These are phyloP conservation scores for Coniochaeta ligniaria DNA, from an alignment of 2,329 filamentous ascomycete species.

Conservation along the genomic window DNA sequence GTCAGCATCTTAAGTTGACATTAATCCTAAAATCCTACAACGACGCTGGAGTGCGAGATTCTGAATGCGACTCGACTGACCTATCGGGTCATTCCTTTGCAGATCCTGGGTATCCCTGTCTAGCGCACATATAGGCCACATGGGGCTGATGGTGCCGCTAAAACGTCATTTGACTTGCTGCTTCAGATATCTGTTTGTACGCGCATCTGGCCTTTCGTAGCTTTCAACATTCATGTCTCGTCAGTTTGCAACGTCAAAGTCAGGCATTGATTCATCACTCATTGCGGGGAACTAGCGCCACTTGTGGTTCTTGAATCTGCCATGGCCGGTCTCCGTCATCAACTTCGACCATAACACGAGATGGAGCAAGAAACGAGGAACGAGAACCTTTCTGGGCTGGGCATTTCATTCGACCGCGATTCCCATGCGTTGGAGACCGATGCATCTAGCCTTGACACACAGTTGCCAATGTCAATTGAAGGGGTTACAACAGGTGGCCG, in stretches of 20 bases:
- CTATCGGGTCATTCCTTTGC: too few relatives aligned
- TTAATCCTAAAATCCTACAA: too few relatives aligned
- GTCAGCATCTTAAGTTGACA: too few relatives aligned
- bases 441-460: not conserved
- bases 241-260: not conserved
- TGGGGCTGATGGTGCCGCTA: constrained; percentile 11
- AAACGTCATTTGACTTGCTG: not conserved
- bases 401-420: not conserved
- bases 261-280: not conserved
- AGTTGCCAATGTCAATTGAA: not conserved
- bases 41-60: too few relatives aligned
- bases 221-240: not conserved
- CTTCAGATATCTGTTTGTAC: not conserved
- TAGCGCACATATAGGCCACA: constrained; percentile 9
- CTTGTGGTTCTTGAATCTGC: not conserved
- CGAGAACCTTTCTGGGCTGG: not conserved
- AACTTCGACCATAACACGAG: not conserved
- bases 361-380: not conserved
- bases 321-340: not conserved
- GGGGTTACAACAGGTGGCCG: not conserved
- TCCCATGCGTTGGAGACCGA: not conserved
- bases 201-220: not conserved
- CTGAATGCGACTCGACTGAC: too few relatives aligned
- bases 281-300: not conserved
- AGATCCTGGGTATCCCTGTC: too few relatives aligned